Evolutionary conservation across 148 eudicot genomes (phyloP).

Genomic region (Chenopodium suecicum): DNA sequence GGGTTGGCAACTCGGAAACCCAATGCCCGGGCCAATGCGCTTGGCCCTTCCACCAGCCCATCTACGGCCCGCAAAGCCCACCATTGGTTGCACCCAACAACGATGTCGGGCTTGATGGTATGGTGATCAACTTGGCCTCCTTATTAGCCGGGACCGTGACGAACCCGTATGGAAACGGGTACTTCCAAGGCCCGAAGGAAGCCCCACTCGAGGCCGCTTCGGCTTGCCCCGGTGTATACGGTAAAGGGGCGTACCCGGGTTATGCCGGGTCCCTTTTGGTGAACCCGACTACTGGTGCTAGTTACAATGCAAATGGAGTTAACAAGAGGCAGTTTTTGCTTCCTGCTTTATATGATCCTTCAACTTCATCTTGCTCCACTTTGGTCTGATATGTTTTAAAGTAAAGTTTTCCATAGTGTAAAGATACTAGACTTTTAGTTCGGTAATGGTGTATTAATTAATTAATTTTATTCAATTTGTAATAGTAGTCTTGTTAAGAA

Average conservation of each 20-base stretch:
- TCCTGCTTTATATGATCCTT: constrained; percentile 56
- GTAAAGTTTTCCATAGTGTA: neutral
- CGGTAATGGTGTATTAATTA: neutral
- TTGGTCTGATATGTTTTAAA: constrained; percentile 12
- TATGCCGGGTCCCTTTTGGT: constrained; percentile 48
- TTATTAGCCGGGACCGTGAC: constrained; percentile 52
- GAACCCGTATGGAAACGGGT: constrained; percentile 56
- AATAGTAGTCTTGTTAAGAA: neutral
- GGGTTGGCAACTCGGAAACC: constrained; percentile 57
- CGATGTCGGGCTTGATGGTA: constrained; percentile 57
- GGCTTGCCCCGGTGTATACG: constrained; percentile 53
- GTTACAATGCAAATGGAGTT: constrained; percentile 56
- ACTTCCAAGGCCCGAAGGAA: constrained; percentile 44
- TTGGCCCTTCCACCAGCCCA: constrained; percentile 65
- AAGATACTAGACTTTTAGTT: neutral
- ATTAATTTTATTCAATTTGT: neutral
- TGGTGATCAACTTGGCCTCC: constrained; percentile 47
- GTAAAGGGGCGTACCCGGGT: constrained; percentile 59
- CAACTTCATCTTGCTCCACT: constrained; percentile 44
- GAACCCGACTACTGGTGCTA: constrained; percentile 40
- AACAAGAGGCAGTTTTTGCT: constrained; percentile 48
- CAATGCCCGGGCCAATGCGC: constrained; percentile 52
- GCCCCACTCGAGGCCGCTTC: constrained; percentile 58
- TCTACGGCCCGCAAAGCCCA: constrained; percentile 59
- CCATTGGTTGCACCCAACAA: constrained; percentile 51